Evolutionary conservation across 83 land plant genomes (phyloP).

Genomic region (Diphasiastrum complanatum): DNA sequence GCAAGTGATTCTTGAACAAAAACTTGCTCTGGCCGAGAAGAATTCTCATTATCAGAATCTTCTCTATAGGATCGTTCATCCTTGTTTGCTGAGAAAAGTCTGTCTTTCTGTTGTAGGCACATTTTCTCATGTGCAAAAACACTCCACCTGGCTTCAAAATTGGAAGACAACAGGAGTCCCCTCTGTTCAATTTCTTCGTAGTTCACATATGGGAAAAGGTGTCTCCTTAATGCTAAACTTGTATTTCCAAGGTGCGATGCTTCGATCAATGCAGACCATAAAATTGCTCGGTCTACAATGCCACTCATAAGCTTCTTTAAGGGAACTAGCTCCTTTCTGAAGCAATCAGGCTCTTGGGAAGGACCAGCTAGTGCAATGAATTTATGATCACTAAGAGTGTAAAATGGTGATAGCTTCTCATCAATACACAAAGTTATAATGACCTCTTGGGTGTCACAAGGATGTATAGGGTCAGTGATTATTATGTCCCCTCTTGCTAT

Average conservation of each 20-base stretch:
- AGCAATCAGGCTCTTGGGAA: not conserved
- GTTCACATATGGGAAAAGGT: not conserved
- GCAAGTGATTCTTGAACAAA: not conserved
- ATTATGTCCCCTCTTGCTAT: conserved; percentile 9
- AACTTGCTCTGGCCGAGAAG: not conserved
- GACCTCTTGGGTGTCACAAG: conserved; percentile 1
- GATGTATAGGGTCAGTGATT: conserved; percentile 2
- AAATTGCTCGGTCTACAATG: not conserved
- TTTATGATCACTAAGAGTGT: not conserved
- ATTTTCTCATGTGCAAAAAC: conserved; percentile 14
- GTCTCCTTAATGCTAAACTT: not conserved
- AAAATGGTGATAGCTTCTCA: not conserved
- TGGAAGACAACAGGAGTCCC: not conserved
- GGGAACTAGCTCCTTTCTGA: not conserved
- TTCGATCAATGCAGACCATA: conserved; percentile 8
- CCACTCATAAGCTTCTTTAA: not conserved
- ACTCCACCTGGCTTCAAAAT: conserved; percentile 9
- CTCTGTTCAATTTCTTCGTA: not conserved
- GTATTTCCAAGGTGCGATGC: not conserved
- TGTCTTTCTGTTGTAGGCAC: conserved; percentile 23
- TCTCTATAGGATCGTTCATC: conserved; percentile 7
- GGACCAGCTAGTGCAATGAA: not conserved
- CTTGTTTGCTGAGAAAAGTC: conserved; percentile 13
- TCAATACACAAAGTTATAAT: not conserved
- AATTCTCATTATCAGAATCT: not conserved